These are phyloP conservation scores for Nitzschia inconspicua DNA, from an alignment of 108 stramenopile species.

Conservation along the genomic window DNA sequence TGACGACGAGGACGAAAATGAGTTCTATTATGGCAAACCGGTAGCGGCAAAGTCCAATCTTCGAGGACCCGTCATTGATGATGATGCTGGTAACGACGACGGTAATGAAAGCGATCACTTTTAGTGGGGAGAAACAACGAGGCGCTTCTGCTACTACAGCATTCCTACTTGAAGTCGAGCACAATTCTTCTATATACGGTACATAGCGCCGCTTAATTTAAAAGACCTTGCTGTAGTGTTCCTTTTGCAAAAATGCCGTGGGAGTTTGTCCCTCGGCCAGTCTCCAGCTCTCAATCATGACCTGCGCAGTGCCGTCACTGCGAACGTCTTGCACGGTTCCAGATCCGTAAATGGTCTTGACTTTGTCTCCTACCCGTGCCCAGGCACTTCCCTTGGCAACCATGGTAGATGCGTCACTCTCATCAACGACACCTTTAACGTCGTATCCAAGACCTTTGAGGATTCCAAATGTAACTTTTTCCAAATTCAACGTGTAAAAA, in stretches of 20 bases:
- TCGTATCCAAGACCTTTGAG: constrained; percentile 71
- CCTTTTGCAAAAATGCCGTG: constrained; percentile 46
- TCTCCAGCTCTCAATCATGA: constrained; percentile 48
- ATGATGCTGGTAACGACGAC: no score
- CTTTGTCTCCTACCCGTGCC: constrained; percentile 87
- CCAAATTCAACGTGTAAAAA: constrained; percentile 97
- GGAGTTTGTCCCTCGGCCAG: constrained; percentile 47
- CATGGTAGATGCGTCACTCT: constrained; percentile 77
- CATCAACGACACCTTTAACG: constrained; percentile 55
- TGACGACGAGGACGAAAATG: background rate
- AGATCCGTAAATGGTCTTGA: constrained; percentile 66
- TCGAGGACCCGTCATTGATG: no score
- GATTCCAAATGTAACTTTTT: constrained; percentile 93
- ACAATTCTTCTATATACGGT: no score
- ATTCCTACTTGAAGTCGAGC: no score
- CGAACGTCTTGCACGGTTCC: constrained; percentile 75
- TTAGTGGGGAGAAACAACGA: no score
- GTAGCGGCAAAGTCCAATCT: no score
- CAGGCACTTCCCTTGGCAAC: constrained; percentile 87
- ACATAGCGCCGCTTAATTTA: no score
- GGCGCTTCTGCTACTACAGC: no score
- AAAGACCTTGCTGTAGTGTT: constrained; percentile 60
- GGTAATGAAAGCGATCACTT: no score
- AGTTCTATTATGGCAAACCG: no score
- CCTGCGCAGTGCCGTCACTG: constrained; percentile 54